Evolutionary conservation across 768 basidiomycete genomes (phyloP).

Genomic region (Trametes elegans): DNA sequence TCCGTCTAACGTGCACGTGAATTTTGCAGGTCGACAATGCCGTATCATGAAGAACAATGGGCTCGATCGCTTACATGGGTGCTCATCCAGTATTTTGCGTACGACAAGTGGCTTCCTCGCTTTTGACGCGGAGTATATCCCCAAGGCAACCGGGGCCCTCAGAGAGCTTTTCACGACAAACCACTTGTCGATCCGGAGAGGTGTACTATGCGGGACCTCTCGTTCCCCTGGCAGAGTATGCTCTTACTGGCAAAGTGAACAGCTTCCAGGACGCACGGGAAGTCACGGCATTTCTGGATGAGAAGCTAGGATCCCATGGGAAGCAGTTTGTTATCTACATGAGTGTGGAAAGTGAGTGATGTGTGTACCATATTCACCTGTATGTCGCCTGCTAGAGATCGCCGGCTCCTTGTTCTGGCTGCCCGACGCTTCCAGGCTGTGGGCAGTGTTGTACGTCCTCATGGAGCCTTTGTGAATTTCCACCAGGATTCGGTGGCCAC

Average conservation of each 20-base stretch:
- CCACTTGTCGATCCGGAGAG: neutral
- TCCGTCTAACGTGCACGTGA: too few species aligned
- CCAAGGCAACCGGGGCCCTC: neutral
- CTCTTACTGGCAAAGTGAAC: neutral
- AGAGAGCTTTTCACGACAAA: neutral
- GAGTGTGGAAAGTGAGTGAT: too few species aligned
- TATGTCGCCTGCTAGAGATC: neutral
- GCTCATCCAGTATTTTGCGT: too few species aligned
- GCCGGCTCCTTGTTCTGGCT: conserved; percentile 5
- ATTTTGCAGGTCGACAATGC: too few species aligned
- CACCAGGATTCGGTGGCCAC: neutral
- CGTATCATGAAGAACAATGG: too few species aligned
- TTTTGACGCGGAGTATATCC: neutral
- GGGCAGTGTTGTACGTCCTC: neutral
- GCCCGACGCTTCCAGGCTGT: neutral
- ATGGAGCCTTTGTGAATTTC: conserved; percentile 8
- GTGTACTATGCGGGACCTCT: conserved; percentile 19
- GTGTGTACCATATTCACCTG: too few species aligned
- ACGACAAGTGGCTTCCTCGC: too few species aligned
- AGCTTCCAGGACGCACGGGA: neutral
- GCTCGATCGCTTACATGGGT: too few species aligned
- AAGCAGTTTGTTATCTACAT: neutral
- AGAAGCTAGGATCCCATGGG: neutral
- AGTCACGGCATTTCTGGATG: neutral
- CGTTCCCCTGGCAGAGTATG: neutral